Conservation (phyloP, 192 early-diverging fungal species). For the Gonapodya sp. region DNA sequence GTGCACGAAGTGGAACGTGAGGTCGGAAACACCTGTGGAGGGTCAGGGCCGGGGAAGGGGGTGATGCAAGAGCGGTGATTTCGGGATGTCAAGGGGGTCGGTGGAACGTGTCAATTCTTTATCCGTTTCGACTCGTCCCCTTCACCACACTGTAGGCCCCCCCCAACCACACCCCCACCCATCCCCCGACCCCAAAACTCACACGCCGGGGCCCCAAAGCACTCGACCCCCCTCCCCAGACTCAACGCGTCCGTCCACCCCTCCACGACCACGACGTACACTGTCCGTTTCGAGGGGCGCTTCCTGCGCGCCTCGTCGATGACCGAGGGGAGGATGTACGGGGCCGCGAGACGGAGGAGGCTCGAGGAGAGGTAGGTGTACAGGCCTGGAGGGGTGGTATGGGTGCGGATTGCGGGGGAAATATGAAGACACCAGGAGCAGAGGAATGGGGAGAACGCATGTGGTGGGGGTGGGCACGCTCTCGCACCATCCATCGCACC, state of each 20-base stretch:
- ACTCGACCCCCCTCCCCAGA: neutral
- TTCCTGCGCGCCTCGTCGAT: neutral
- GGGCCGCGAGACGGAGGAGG: neutral
- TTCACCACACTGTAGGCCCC: neutral
- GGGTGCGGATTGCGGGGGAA: neutral
- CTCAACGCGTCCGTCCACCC: neutral
- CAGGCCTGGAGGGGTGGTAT: no score
- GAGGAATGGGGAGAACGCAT: no score
- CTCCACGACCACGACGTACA: neutral
- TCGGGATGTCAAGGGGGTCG: no score
- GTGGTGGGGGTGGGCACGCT: no score
- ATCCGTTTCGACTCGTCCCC: no score
- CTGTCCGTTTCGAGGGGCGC: neutral
- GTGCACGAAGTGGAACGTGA: neutral
- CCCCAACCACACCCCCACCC: neutral
- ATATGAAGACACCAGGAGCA: no score
- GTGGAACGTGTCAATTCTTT: no score
- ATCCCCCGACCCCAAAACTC: neutral
- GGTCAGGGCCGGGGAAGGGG: no score
- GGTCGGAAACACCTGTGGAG: neutral
- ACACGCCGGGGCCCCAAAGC: neutral
- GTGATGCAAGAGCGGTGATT: no score
- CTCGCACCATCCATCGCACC: no score
- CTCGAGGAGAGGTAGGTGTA: neutral
- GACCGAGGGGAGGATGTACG: neutral